Evolutionary conservation across 1,139 yeast species (phyloP).

Genomic region (Debaryomyces coudertii): DNA sequence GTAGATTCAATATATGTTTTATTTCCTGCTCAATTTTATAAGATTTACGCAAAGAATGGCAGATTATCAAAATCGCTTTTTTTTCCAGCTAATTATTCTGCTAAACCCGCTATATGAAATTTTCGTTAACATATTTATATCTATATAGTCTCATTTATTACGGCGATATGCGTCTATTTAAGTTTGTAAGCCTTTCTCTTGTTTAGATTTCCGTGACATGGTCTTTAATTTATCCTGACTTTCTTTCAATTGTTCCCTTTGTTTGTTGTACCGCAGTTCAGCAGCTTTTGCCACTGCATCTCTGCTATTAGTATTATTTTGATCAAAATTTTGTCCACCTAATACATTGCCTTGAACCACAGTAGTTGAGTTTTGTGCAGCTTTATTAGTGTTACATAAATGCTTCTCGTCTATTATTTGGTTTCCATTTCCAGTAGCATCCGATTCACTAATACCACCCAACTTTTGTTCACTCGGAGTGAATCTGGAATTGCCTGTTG

Average conservation of each 20-base stretch:
- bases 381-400: not conserved
- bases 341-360: conserved; percentile 9
- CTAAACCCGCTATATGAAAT: no score
- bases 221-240: conserved; percentile 35
- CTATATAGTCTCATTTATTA: not conserved
- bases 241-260: conserved; percentile 26
- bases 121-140: not conserved
- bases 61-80: not conserved
- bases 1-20: not conserved
- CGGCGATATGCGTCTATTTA: not conserved
- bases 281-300: conserved; percentile 45
- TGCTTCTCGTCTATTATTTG: not conserved
- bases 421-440: not conserved
- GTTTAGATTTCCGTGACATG: conserved; percentile 33
- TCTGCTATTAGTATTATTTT: conserved; percentile 15
- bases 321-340: conserved; percentile 6
- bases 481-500: conserved; percentile 10
- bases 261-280: conserved; percentile 32
- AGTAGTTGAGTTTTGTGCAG: not conserved
- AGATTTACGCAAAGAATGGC: not conserved
- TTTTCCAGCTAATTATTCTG: not conserved
- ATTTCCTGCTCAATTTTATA: not conserved
- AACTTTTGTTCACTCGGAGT: conserved; percentile 7
- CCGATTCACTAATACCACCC: conserved; percentile 5
- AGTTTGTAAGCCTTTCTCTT: conserved; percentile 35